Base-by-base conservation (phyloP, 306 rosid species). In the Ziziphus jujuba region DNA sequence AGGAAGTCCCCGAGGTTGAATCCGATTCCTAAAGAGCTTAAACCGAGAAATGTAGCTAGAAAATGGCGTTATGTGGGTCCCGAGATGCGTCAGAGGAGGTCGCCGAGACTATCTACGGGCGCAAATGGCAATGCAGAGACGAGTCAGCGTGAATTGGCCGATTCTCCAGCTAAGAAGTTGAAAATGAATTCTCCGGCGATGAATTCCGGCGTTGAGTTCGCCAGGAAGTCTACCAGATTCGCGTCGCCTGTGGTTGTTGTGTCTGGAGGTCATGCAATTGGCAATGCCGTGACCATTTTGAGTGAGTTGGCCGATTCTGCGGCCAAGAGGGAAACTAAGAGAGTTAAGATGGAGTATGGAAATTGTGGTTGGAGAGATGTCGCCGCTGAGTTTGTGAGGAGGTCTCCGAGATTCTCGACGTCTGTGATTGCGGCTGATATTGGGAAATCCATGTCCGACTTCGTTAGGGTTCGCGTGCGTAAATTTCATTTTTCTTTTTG, bases 161-260 rank as follows among this genome's bases (percentile, higher is more conserved):
- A 53, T 13, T 66, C 63, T 14, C 9, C 63, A 40, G 55, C 19
- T 9, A 45, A 68, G 40, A 56, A 68, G 63, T 38, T 11, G n/a
- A 23, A 24, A 43, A 66, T 22, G 72, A 23, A 35, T 21, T 19
- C 21, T 21, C 34, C 20, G 61, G 22, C 36, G 15, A n/a, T 7
- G 6, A 65, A 48, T 9, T 54, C 23, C 10, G 49, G 22, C n/a
- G 10, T 19, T 4, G 36, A 10, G 33, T 21, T 21, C 53, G 17
- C 54, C 56, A 59, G 82, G 60, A 80, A 76, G 69, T 87, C 88
- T 33, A 75, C 74, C 17, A 65, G 84, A 10, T 61, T 79, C 0
- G 11, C 43, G 43, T 33, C 69, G 16, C 58, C 63, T 20, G 50
- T 24, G 2, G 48, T 21, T 21, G 40, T 34, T 43, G 19, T 63